These are phyloP conservation scores for Carallia pectinifolia DNA, from an alignment of 345 rosid species.

Conservation along the genomic window DNA sequence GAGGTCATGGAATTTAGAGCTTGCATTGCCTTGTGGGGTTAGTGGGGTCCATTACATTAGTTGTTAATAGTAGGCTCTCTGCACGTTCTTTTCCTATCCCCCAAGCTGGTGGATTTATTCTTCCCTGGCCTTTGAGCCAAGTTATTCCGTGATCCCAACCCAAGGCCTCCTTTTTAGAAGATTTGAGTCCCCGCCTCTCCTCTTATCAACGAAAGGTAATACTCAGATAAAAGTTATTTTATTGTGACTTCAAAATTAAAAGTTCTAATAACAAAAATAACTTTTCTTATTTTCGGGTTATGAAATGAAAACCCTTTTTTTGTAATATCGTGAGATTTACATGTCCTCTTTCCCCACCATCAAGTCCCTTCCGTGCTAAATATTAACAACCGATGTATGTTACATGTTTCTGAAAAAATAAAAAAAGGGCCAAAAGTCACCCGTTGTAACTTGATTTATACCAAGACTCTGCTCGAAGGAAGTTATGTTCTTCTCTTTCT, in stretches of 20 bases:
- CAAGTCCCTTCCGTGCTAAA: too few relatives aligned
- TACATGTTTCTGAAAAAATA: too few relatives aligned
- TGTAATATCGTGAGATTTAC: too few relatives aligned
- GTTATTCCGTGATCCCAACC: conserved; percentile 3
- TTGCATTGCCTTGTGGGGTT: conserved; percentile 14
- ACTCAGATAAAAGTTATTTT: too few relatives aligned
- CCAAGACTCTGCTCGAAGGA: conserved; percentile 24
- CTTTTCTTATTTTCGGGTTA: too few relatives aligned
- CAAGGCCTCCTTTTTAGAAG: not conserved
- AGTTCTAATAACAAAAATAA: too few relatives aligned
- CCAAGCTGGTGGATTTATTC: conserved; percentile 4
- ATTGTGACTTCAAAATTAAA: too few relatives aligned
- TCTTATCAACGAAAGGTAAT: too few relatives aligned
- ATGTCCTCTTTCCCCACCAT: too few relatives aligned
- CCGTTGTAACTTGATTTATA: conserved; percentile 2
- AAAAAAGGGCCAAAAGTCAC: too few relatives aligned
- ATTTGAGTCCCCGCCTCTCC: not conserved
- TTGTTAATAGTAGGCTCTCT: conserved; percentile 3
- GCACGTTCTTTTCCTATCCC: conserved; percentile 35
- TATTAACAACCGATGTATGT: too few relatives aligned
- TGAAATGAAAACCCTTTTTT: too few relatives aligned
- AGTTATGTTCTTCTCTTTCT: not conserved
- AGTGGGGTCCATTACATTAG: conserved; percentile 30
- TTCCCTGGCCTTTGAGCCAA: conserved; percentile 9
- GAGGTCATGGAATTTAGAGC: conserved; percentile 17